Percentiles rank a stretch among this genome's conserved stretches.
phyloP scores from a whole-genome alignment of 371 early-diverging fungal species.

The Conidiobolus incongruus region DNA sequence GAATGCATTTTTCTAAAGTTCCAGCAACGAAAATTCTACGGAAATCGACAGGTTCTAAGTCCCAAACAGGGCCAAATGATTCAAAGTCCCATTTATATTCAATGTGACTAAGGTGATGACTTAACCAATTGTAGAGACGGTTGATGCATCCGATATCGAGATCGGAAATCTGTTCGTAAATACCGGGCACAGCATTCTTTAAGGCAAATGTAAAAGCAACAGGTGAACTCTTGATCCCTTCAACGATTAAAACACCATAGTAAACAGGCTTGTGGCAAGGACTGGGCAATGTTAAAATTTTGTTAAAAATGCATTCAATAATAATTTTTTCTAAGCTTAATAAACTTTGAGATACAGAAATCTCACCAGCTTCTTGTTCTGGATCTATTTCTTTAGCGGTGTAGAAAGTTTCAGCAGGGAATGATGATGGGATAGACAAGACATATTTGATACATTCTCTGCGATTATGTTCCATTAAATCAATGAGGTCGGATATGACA shows the following conservation, averaged over 20 bases:
- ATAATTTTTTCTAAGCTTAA: background rate
- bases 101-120: slow-evolving; percentile 81
- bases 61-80: too few relatives aligned
- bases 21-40: slow-evolving; percentile 49
- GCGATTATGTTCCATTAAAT: slow-evolving; percentile 53
- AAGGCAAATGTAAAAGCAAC: slow-evolving; percentile 27
- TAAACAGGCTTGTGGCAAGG: slow-evolving; percentile 41
- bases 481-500: slow-evolving; percentile 43
- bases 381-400: slow-evolving; percentile 6
- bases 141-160: slow-evolving; percentile 72
- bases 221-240: slow-evolving; percentile 50
- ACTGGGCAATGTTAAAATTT: slow-evolving; percentile 42
- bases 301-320: slow-evolving; percentile 22
- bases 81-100: slow-evolving; percentile 78
- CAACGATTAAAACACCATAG: slow-evolving; percentile 58
- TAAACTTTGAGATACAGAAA: background rate
- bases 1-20: slow-evolving; percentile 48
- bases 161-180: slow-evolving; percentile 34
- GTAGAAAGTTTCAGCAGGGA: slow-evolving; percentile 27
- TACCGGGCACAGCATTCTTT: slow-evolving; percentile 19
- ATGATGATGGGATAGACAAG: slow-evolving; percentile 27
- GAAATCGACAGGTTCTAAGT: slow-evolving; percentile 10
- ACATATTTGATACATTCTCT: slow-evolving; percentile 56
- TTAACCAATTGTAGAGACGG: slow-evolving; percentile 67
- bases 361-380: slow-evolving; percentile 8